These are phyloP conservation scores for Chrysanthemum seticuspe DNA, from an alignment of 129 eudicot genomes.

Conservation along the genomic window DNA sequence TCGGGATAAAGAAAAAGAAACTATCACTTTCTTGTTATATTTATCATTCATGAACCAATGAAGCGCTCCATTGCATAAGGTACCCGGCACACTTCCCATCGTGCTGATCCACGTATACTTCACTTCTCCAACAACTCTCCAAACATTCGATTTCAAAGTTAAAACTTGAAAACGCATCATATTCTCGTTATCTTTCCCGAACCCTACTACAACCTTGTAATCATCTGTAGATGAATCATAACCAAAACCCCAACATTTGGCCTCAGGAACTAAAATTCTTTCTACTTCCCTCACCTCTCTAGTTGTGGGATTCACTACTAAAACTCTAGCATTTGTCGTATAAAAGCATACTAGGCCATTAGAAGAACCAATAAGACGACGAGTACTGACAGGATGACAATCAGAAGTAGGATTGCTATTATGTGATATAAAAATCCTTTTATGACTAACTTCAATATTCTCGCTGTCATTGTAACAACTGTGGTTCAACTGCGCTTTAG, in stretches of 20 bases:
- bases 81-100: too few species aligned
- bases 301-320: background rate
- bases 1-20: too few species aligned
- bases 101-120: too few species aligned
- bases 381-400: background rate
- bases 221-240: background rate
- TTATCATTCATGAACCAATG: too few species aligned
- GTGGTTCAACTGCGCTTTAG: background rate
- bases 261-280: background rate
- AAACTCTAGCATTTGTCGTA: background rate
- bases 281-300: conserved; percentile 1
- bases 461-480: background rate
- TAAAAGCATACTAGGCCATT: background rate
- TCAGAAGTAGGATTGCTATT: background rate
- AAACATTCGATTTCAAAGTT: too few species aligned
- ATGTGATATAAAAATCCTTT: background rate
- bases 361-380: background rate
- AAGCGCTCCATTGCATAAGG: too few species aligned
- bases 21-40: too few species aligned
- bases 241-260: background rate
- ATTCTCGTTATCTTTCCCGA: background rate
- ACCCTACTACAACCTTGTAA: background rate
- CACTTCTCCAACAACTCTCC: too few species aligned
- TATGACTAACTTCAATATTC: background rate
- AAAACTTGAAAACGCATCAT: too few species aligned